Evolutionary conservation across 306 rosid species (phyloP).

Genomic region (Inga oerstediana): DNA sequence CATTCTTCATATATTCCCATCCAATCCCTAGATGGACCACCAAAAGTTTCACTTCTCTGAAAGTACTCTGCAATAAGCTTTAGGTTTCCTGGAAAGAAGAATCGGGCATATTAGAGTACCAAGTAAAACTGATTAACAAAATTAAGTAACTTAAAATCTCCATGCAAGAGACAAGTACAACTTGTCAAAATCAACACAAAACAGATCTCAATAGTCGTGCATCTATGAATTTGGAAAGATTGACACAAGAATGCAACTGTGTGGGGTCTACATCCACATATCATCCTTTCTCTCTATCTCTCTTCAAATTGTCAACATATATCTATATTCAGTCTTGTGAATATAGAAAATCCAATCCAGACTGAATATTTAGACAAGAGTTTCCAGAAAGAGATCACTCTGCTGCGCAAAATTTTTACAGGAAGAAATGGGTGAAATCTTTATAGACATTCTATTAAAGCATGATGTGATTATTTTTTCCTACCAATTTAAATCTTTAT

Average conservation of each 20-base stretch:
- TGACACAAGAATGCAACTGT: neutral
- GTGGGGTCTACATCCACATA: neutral
- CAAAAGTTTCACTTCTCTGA: conserved; percentile 86
- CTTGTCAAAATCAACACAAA: neutral
- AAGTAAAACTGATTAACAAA: neutral
- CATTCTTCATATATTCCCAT: conserved; percentile 93
- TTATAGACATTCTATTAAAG: neutral
- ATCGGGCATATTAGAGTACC: conserved; percentile 29
- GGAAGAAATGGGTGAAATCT: neutral
- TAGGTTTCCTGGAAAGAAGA: conserved; percentile 64
- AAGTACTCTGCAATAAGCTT: conserved; percentile 95
- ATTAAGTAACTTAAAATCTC: conserved; percentile 7
- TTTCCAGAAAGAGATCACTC: neutral
- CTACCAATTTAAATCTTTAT: neutral
- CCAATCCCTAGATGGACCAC: conserved; percentile 94
- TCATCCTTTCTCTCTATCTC: neutral
- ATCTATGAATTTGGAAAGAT: neutral
- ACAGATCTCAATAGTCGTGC: neutral
- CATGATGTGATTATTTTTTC: neutral
- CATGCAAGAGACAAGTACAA: neutral
- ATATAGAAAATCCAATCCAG: neutral
- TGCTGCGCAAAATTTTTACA: neutral
- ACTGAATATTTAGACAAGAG: conserved; percentile 13
- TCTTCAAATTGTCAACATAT: neutral
- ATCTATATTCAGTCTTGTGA: neutral